Base-by-base conservation (phyloP, 1,284 basidiomycete species). In the Trichosporon faecale region DNA sequence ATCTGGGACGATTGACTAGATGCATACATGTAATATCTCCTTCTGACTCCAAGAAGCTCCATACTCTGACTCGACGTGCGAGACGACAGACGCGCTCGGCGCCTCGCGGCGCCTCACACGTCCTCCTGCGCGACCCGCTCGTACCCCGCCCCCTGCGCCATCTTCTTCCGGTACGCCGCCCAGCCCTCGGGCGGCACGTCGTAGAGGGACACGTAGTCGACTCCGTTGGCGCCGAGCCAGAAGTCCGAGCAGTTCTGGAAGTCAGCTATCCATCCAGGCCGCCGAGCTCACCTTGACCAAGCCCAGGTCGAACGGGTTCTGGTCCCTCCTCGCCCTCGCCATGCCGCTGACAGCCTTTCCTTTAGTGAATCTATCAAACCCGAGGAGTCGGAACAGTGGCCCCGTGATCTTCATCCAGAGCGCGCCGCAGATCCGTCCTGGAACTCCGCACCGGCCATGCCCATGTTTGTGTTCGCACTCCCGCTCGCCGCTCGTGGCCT, bases 231-330 rank as follows among this genome's bases (percentile, higher is more conserved):
- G 66, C 88, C 88, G 61, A 90, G 89, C 96, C 96, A 99, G 81
- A 99, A 99, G 84, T 99, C 96, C 74, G 88, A 89, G 83, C 97
- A 99, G 82, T 99, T 99, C 76, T 84, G 70, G 2, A 8, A 37
- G 33, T 35, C 44, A 70, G 69, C 57, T 18, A 0, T n/a, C 3
- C 16, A n/a, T n/a, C 16, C 23, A 9, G 29, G 35, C 6, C 7
- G 2, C 12, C 14, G 1, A 18, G 23, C 79, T 70, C 63, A 83
- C 83, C 71, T 88, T 86, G 16, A 90, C 80, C 14, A 92, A 65
- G 2, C 96, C 96, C 27, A 92, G 78, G 84, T 98, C 93, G 83
- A 99, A 99, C 49, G 97, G 97, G 83, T 99, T 99, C 66, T 87
- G 86, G 23, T 90, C 91, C 72, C 87, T 88, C 18, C 88, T 85